Evolutionary conservation across 164 flowering plant genomes (phyloP), one percentile per base, ranked within the genome.

Genomic region (Brasenia schreberi): DNA sequence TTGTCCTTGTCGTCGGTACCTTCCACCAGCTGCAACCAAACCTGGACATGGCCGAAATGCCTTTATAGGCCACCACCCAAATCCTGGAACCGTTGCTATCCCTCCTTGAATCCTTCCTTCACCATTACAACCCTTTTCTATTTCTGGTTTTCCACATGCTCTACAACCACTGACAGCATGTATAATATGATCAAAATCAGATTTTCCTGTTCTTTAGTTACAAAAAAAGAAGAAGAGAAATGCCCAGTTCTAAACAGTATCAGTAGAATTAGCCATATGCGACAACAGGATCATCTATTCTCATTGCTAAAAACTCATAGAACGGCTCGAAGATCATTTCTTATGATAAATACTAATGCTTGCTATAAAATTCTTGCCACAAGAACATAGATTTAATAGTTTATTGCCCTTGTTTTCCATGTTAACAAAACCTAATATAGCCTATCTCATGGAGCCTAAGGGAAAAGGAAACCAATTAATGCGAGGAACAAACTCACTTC

Each of bases 11-110:
- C 98, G 78, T 71, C 78, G 73, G 67, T 93, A 93, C 77, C 94
- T 72, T 12, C 98, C 98, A 76, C 98, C 98, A 58, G 92, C 79
- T 10, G 87, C 96, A 59, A 93, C 69, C 76, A 86, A 89, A 19
- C 81, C 92, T 42, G 98, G 95, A 65, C 97, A 90, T 63, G 98
- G 97, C 81, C 97, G 77, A 70, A 80, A 93, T 65, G 97, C 98
- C 79, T 93, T 93, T 67, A 93, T 93, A 0, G 98, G 98, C 98
- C 98, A 90, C 98, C 98, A 93, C 45, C 97, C 97, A 75, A 93
- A 89, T 17, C 98, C 97, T 27, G 97, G 97, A 18, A 93, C 78
- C 6, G 95, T 89, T 45, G 90, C 97, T 59, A 93, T 90, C 66
- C 98, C 98, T 58, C 97, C 98, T 83, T 93, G 98, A 72, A 93